These are phyloP conservation scores for Rhynchosporium graminicola DNA, from an alignment of 2,329 filamentous ascomycete genomes.

Conservation along the genomic window DNA sequence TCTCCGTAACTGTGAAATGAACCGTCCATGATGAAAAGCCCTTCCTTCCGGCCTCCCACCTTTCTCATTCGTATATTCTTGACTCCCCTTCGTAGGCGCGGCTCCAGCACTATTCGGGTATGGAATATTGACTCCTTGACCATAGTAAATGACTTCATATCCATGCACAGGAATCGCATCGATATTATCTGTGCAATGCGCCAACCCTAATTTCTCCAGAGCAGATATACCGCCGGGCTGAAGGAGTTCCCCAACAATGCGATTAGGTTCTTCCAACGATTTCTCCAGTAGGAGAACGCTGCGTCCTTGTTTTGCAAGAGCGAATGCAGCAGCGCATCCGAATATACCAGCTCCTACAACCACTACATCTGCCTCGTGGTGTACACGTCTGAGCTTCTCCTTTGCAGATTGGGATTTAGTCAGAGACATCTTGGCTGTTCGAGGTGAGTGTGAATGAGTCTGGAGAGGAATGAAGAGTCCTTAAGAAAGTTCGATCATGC, in stretches of 20 bases:
- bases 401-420: slow-evolving; percentile 24
- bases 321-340: slow-evolving; percentile 81
- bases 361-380: slow-evolving; percentile 77
- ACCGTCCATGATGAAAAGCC: slow-evolving; percentile 91
- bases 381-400: slow-evolving; percentile 50
- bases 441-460: background rate
- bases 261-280: slow-evolving; percentile 87
- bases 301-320: slow-evolving; percentile 84
- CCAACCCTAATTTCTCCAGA: slow-evolving; percentile 76
- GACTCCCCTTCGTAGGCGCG: slow-evolving; percentile 35
- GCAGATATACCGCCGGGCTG: slow-evolving; percentile 89
- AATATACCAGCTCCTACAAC: slow-evolving; percentile 90
- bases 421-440: no score
- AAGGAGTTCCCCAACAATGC: slow-evolving; percentile 92
- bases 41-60: slow-evolving; percentile 64
- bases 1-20: slow-evolving; percentile 78
- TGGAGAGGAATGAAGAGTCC: background rate
- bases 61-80: slow-evolving; percentile 40
- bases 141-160: slow-evolving; percentile 85
- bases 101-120: slow-evolving; percentile 66
- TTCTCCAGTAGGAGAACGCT: slow-evolving; percentile 88
- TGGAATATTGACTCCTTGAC: slow-evolving; percentile 69
- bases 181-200: slow-evolving; percentile 82
- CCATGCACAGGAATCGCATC: slow-evolving; percentile 81
- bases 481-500: slow-evolving; percentile 19